phyloP scores from a whole-genome alignment of 108 stramenopile species.

The Nitzschia putrida region DNA sequence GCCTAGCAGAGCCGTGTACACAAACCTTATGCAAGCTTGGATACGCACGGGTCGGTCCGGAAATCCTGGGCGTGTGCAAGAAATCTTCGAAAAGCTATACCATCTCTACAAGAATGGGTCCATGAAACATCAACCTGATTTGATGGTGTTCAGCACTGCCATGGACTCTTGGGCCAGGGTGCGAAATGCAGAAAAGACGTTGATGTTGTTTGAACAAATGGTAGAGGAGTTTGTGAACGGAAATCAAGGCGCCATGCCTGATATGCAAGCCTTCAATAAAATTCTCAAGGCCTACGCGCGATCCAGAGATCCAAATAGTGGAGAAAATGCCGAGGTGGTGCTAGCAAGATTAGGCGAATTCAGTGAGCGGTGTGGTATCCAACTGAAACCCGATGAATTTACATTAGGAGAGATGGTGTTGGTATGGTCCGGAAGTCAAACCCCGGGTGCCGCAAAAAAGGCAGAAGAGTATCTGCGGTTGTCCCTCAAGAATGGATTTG shows the following conservation, averaged over 20 bases:
- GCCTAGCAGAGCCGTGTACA: slow-evolving; percentile 24
- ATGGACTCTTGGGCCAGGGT: slow-evolving; percentile 28
- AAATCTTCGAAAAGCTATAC: slow-evolving; percentile 20
- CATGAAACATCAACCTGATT: slow-evolving; percentile 25
- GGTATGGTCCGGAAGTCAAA: slow-evolving; percentile 9
- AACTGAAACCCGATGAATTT: slow-evolving; percentile 9
- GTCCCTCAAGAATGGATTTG: slow-evolving; percentile 12
- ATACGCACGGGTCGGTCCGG: slow-evolving; percentile 2
- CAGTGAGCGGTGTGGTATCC: neutral
- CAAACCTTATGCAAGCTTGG: slow-evolving; percentile 41
- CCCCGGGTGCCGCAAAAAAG: slow-evolving; percentile 17
- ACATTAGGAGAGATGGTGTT: slow-evolving; percentile 10
- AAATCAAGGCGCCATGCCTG: slow-evolving; percentile 24
- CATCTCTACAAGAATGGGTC: slow-evolving; percentile 15
- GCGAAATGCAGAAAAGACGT: slow-evolving; percentile 7
- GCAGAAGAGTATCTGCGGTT: slow-evolving; percentile 23
- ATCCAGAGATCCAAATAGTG: slow-evolving; percentile 1
- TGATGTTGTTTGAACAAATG: slow-evolving; percentile 29
- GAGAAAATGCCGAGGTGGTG: slow-evolving; percentile 5
- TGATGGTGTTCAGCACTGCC: slow-evolving; percentile 20
- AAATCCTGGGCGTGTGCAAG: slow-evolving; percentile 12
- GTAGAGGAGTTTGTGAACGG: slow-evolving; percentile 22
- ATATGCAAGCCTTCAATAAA: slow-evolving; percentile 28
- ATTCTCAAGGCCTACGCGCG: slow-evolving; percentile 21
- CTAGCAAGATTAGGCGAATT: neutral